phyloP scores from a whole-genome alignment of 2,329 filamentous ascomycete genomes.

The Seiridium cupressi region DNA sequence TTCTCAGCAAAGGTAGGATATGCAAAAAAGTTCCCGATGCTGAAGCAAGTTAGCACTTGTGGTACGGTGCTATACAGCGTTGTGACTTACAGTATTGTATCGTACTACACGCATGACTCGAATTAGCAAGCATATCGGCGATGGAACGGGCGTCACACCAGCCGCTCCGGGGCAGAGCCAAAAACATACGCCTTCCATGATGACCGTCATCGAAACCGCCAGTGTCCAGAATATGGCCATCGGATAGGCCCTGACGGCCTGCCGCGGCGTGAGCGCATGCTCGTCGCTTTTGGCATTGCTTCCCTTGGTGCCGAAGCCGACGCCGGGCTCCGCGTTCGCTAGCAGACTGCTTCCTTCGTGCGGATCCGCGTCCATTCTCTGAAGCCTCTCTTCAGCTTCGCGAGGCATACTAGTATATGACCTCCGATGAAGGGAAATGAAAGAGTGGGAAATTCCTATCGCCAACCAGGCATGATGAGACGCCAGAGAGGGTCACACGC shows the following conservation, averaged over 20 bases:
- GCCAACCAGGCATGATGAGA: neutral
- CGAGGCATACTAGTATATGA: neutral
- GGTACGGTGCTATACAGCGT: neutral
- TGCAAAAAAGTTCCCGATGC: slow-evolving; percentile 7
- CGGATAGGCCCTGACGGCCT: slow-evolving; percentile 8
- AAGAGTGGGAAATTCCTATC: neutral
- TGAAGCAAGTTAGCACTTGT: neutral
- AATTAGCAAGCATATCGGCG: neutral
- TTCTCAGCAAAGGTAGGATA: slow-evolving; percentile 7
- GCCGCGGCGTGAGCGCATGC: slow-evolving; percentile 1
- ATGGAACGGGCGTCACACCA: neutral
- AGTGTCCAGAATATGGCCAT: slow-evolving; percentile 9
- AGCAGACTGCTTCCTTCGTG: slow-evolving; percentile 1
- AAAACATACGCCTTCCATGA: slow-evolving; percentile 7
- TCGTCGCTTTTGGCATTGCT: neutral
- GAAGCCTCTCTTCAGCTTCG: neutral
- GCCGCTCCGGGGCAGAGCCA: neutral
- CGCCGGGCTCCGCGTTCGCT: neutral
- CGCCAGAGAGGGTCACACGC: neutral
- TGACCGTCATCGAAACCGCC: slow-evolving; percentile 6
- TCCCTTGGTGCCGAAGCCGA: neutral
- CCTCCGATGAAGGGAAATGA: neutral
- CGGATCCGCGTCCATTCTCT: neutral
- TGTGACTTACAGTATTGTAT: slow-evolving; percentile 3
- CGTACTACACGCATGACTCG: neutral